Percentiles rank a stretch among this genome's conserved stretches.
These are phyloP conservation scores for Cryphonectria carpinicola DNA, from an alignment of 2,329 filamentous ascomycete species.

Conservation along the genomic window DNA sequence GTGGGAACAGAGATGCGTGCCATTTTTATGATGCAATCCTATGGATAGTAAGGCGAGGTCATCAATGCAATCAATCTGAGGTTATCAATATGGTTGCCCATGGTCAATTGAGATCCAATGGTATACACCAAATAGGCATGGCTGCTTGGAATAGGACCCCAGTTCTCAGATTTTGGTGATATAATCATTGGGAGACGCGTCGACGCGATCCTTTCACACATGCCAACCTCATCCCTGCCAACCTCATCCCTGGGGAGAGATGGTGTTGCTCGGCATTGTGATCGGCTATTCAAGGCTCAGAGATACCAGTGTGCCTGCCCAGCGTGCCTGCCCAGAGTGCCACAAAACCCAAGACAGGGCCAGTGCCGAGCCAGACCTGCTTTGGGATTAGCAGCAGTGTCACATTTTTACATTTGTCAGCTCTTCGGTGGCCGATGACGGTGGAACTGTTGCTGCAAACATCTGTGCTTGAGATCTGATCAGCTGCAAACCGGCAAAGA, in stretches of 20 bases:
- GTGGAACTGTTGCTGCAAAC: not conserved
- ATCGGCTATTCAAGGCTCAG: not conserved
- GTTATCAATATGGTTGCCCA: not conserved
- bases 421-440: conserved; percentile 2
- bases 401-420: not conserved
- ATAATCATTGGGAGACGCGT: conserved; percentile 13
- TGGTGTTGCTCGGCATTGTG: not conserved
- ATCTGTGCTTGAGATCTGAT: not conserved
- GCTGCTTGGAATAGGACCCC: not conserved
- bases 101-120: not conserved
- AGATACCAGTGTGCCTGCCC: too few species aligned
- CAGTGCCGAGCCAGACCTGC: not conserved
- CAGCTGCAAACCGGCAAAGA: not conserved
- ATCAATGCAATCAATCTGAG: not conserved
- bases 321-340: too few species aligned
- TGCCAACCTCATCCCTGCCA: not conserved
- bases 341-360: not conserved
- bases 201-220: conserved; percentile 11
- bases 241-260: not conserved
- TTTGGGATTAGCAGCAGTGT: not conserved
- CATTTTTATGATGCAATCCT: conserved; percentile 41
- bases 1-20: conserved; percentile 69
- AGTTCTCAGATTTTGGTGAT: not conserved
- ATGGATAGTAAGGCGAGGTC: not conserved
- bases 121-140: not conserved